Evolutionary conservation across 352 stramenopile species (phyloP), one percentile per base, ranked within the genome.

Genomic region (Globisporangium yorkense): DNA sequence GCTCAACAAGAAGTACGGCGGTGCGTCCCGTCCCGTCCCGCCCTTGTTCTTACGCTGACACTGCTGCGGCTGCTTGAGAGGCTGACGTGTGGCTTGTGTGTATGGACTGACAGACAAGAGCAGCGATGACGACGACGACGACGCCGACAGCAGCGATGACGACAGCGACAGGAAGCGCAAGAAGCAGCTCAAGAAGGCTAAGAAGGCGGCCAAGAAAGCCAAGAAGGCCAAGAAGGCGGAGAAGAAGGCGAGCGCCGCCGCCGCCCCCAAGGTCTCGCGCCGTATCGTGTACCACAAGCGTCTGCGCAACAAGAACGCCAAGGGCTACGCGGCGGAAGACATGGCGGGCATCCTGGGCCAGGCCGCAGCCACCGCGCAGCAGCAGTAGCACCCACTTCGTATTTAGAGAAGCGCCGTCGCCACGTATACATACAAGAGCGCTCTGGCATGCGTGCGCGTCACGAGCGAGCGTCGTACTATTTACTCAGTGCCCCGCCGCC

Each of bases 291-390:
- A 92, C 70, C 71, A 77, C 65, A 91, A 89, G 66, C 82, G 84
- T 13, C 72, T 92, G 51, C 73, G 69, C 57, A 92, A 92, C 80
- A 96, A 96, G 73, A 87, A 95, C 65, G 86, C 85, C 57, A 88
- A 87, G 61, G 74, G 64, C 33, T 96, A 96, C 70, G 77, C 75
- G n/a, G 75, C 82, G 3, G 69, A 60, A 21, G 88, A 94, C 56
- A 93, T 96, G 80, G 77, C 84, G 31, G 87, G 84, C 41, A 96
- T 96, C 51, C 60, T 96, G 41, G 87, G 87, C 13, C 76, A 89
- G 39, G 80, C 84, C 0, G 83, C 83, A 29, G 81, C 71, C 3
- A 68, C 21, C 2, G 45, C 37, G 33, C 43, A 43, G 37, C 27
- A 43, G 37, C 37, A 49, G 33, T 43, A 40, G 31, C 24, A 9